Base-by-base conservation (phyloP, 202 grass and related monocot genomes). In the Musa balbisiana region DNA sequence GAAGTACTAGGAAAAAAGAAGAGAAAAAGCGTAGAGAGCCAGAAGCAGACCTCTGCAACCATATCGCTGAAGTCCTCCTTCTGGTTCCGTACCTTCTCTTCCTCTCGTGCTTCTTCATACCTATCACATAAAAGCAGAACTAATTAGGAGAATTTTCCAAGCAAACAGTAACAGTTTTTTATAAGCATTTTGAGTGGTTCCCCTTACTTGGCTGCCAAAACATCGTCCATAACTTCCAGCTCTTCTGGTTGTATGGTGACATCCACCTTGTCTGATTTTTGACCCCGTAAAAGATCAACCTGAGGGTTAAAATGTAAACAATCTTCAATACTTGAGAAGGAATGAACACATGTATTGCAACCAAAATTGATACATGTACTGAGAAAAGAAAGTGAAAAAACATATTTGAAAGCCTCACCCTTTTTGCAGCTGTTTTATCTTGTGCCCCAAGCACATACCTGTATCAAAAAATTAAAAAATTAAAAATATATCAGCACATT, bases 31-130 rank as follows among this genome's bases (percentile, higher is more conserved):
- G 51, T 25, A 24, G 27, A 0, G 8, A 14, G 10, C 13, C 12
- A 2, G 14, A 73, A 67, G 33, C 73, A 11, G 64, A 93, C 93
- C 93, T 98, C 94, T 1, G 91, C 94, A 76, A 98, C 94, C 95
- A 98, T 98, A 76, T 98, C 95, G 1, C 95, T 98, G 80, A 98
- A 98, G 33, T 98, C 95, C 78, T 94, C 95, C 78, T 98, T 98
- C 59, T 98, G 90, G 73, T 98, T 98, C 6, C 87, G 87, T 0
- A 92, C 75, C 81, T 98, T 98, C 62, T 94, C 91, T 33, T 93
- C 94, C 55, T 93, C 94, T 20, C 91, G 85, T 10, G 91, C 94
- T 76, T 94, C 91, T 81, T 93, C 88, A 0, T 98, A 98, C 77
- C 94, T 98, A 82, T 80, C 9, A 25, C 2, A 25, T 3, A 17